Evolutionary conservation across 495 filamentous ascomycete species (phyloP).

Genomic region (Thozetella sp.): DNA sequence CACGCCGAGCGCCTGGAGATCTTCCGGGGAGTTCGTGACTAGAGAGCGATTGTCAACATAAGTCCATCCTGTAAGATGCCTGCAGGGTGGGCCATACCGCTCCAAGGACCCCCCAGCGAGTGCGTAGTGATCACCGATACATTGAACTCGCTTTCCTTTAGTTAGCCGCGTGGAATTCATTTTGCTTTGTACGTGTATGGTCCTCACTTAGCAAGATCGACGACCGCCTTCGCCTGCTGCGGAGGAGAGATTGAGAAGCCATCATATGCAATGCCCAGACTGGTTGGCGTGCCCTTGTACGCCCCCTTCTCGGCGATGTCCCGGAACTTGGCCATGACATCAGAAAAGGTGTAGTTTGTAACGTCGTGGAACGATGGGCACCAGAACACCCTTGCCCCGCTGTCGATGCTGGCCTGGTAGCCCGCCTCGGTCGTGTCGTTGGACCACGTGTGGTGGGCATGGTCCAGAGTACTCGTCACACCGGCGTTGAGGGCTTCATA

Average conservation of each 20-base stretch:
- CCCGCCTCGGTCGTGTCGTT: conserved; percentile 28
- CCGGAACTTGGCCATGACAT: conserved; percentile 30
- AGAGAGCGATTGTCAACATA: neutral
- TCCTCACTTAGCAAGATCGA: conserved; percentile 15
- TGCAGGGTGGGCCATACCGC: conserved; percentile 15
- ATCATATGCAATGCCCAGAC: conserved; percentile 40
- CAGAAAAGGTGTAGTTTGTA: conserved; percentile 16
- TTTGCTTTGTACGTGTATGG: neutral
- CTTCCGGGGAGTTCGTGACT: conserved; percentile 31
- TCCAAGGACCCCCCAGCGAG: conserved; percentile 31
- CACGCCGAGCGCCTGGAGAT: conserved; percentile 24
- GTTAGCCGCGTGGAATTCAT: neutral
- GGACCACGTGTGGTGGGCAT: conserved; percentile 30
- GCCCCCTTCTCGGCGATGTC: conserved; percentile 15
- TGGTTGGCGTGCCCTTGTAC: conserved; percentile 15
- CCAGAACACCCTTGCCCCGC: conserved; percentile 45
- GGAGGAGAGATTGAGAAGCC: conserved; percentile 20
- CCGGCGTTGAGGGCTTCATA: conserved; percentile 39
- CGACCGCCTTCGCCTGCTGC: conserved; percentile 20
- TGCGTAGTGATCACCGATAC: conserved; percentile 36
- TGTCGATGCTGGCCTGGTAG: conserved; percentile 34
- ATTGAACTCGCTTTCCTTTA: conserved; percentile 14
- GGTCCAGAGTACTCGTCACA: conserved; percentile 32
- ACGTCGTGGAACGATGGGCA: conserved; percentile 24
- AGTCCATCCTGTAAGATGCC: neutral